Conservation (phyloP, 345 rosid species). For the Rubroshorea leprosula region DNA sequence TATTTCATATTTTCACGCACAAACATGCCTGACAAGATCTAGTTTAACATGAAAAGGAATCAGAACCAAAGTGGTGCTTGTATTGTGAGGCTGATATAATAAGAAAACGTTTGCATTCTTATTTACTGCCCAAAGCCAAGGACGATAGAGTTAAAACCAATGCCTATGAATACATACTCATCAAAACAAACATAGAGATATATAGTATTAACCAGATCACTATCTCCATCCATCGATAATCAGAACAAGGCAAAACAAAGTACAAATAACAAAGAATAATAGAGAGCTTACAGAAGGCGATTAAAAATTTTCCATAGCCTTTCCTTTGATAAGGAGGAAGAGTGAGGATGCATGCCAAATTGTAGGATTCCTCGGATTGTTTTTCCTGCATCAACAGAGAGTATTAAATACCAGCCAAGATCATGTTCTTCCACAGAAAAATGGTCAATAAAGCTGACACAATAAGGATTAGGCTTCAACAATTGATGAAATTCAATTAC, state of each 20-base stretch:
- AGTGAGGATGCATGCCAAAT: constrained; percentile 94
- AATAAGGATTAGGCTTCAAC: not conserved
- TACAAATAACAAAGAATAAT: not conserved
- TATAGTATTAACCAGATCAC: too few relatives aligned
- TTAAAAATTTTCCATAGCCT: constrained; percentile 95
- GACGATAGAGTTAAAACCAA: too few relatives aligned
- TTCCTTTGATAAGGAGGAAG: constrained; percentile 98
- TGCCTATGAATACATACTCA: too few relatives aligned
- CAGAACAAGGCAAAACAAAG: not conserved
- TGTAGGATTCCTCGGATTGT: constrained; percentile 95
- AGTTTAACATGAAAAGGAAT: too few relatives aligned
- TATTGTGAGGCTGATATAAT: too few relatives aligned
- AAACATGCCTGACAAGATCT: too few relatives aligned
- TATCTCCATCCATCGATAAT: not conserved
- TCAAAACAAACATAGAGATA: too few relatives aligned
- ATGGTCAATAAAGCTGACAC: not conserved
- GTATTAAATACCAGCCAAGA: not conserved
- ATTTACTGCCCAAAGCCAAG: too few relatives aligned
- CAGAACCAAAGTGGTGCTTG: too few relatives aligned
- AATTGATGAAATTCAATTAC: not conserved
- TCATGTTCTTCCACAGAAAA: not conserved
- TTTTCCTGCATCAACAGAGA: constrained; percentile 62
- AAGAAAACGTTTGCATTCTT: too few relatives aligned
- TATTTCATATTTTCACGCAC: too few relatives aligned
- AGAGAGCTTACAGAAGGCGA: constrained; percentile 84